Evolutionary conservation across 1,284 basidiomycete species (phyloP).

Genomic region (Phylloboletellus chloephorus): DNA sequence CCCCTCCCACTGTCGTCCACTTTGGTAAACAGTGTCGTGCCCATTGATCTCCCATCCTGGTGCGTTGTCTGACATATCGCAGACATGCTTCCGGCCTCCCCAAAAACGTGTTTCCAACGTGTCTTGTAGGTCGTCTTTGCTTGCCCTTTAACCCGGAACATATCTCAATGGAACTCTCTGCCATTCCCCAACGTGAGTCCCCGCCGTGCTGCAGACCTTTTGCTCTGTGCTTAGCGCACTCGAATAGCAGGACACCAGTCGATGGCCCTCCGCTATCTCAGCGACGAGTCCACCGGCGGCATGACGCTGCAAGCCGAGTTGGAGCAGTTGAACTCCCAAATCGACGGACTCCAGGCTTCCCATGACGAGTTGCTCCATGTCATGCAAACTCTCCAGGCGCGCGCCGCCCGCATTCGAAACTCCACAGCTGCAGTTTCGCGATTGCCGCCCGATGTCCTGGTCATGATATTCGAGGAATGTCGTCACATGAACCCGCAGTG

Average conservation of each 20-base stretch:
- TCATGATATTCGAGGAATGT: conserved; percentile 31
- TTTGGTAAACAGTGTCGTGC: too few relatives aligned
- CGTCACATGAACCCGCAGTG: conserved; percentile 32
- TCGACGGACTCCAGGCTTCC: conserved; percentile 28
- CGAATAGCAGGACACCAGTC: conserved; percentile 9
- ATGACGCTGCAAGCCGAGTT: conserved; percentile 21
- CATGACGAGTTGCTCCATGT: conserved; percentile 27
- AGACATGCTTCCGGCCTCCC: conserved; percentile 13
- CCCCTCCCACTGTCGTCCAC: too few relatives aligned
- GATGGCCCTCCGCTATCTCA: conserved; percentile 27
- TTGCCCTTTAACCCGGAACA: conserved; percentile 29
- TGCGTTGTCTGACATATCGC: conserved; percentile 23
- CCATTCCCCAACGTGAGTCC: conserved; percentile 21
- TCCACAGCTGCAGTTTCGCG: conserved; percentile 26
- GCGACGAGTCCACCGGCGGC: conserved; percentile 13
- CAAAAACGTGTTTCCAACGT: conserved; percentile 30
- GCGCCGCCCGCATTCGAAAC: conserved; percentile 31
- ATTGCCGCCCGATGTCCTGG: conserved; percentile 28
- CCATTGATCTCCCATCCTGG: conserved; percentile 13
- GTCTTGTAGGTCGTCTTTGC: conserved; percentile 14
- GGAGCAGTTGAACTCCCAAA: conserved; percentile 25
- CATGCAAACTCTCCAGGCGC: conserved; percentile 27
- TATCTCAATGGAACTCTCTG: conserved; percentile 17
- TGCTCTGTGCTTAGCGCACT: conserved; percentile 5
- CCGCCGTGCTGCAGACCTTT: neutral